Conservation (phyloP, 805 yeast genomes). For the Novakomyces olei region DNA sequence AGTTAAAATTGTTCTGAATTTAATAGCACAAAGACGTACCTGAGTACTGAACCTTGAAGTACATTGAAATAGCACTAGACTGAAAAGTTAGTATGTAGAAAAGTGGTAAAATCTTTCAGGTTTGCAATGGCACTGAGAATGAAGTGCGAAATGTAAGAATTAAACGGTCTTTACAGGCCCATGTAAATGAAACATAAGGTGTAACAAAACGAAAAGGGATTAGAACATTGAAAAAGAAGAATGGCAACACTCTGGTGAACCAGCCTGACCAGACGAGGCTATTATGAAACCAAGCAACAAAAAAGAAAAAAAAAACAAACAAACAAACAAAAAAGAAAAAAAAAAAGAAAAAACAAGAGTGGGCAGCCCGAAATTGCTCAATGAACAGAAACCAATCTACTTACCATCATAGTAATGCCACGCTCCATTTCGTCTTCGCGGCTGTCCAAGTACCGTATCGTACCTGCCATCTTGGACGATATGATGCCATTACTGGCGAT, state of each 20-base stretch:
- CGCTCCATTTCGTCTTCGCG: slow-evolving; percentile 87
- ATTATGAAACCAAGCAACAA: slow-evolving; percentile 1
- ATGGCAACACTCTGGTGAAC: too few species aligned
- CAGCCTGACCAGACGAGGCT: too few species aligned
- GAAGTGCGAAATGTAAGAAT: too few species aligned
- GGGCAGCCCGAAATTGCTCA: not conserved
- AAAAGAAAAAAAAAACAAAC: not conserved
- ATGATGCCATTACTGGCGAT: slow-evolving; percentile 91
- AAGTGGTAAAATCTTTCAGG: too few species aligned
- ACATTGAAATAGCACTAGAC: slow-evolving; percentile 82
- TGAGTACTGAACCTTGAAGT: slow-evolving; percentile 63
- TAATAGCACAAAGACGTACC: slow-evolving; percentile 5
- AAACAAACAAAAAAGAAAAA: not conserved
- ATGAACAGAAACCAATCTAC: too few species aligned
- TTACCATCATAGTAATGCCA: slow-evolving; percentile 98
- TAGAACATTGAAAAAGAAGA: too few species aligned
- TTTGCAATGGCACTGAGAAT: too few species aligned
- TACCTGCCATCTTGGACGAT: slow-evolving; percentile 86
- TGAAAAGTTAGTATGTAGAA: too few species aligned
- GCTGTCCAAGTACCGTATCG: slow-evolving; percentile 76
- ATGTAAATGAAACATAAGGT: too few species aligned
- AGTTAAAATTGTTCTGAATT: not conserved
- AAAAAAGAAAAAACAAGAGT: not conserved
- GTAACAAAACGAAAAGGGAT: too few species aligned
- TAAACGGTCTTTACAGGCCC: too few species aligned